Evolutionary conservation across 73 alveolate species (phyloP), one percentile per base, ranked within the genome.

Genomic region (Symbiodinium pilosum): DNA sequence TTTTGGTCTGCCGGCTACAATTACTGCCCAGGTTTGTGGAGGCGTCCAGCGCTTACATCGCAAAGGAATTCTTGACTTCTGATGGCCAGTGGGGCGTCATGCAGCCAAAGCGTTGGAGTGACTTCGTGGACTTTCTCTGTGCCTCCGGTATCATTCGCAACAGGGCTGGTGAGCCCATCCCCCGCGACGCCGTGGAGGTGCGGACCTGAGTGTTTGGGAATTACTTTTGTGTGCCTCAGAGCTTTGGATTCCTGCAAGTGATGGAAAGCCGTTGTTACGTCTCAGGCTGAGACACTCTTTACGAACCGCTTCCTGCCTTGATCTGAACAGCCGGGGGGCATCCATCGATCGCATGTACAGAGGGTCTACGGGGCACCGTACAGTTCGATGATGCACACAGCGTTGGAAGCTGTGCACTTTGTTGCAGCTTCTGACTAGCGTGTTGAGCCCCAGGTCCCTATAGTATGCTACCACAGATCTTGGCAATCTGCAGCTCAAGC

Each of bases 41-140:
- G 59, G 89, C 52, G 20, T 83, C 89, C 89, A 34, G 36, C 24
- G 36, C 43, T 26, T 26, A 38, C 34, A 40, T 83, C 40, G 39
- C 52, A 30, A 30, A 43, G 59, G 21, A 43, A 8, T 83, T 38
- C 24, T 64, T 83, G 89, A 64, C 81, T n/a, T 51, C 89, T 7
- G 89, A 83, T 26, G 89, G 89, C 56, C 20, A 39, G 89, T 83
- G 89, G 89, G 89, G 89, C 39, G 26, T 34, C 64, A 83, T 83
- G 89, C 68, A 38, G 14, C 38, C 43, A 39, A 43, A 83, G 52
- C 52, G 89, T 36, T 83, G 89, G 89, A 20, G 6, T 16, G 89
- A 38, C 38, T 39, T 83, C 36, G 81, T 64, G 39, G 38, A 38
- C 59, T 83, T 83, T 64, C 59, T 83, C 38, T 30, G 39, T 24